Conservation (phyloP, 768 basidiomycete species). For the Auricularia sp. region DNA sequence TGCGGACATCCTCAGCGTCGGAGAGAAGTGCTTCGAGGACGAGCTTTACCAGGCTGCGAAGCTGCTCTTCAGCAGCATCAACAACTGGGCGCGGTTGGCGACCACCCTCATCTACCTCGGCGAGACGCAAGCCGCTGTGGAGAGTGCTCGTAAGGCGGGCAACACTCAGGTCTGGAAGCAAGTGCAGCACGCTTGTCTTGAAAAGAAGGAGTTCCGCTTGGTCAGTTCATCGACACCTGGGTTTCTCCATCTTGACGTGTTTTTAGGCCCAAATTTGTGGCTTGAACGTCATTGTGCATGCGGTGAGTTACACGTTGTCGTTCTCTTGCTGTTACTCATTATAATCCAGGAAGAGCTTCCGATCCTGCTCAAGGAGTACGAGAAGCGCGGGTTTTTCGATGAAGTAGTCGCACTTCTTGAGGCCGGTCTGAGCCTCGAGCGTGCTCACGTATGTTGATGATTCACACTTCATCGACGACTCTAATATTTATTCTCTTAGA, state of each 20-base stretch:
- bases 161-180: constrained; percentile 99
- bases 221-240: constrained; percentile 25
- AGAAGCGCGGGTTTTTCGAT: constrained; percentile 86
- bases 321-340: constrained; percentile 5
- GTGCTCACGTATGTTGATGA: constrained; percentile 62
- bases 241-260: constrained; percentile 3
- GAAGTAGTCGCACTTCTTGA: constrained; percentile 88
- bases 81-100: constrained; percentile 96
- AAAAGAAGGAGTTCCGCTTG: constrained; percentile 93
- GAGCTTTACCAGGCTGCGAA: constrained; percentile 96
- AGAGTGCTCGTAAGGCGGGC: constrained; percentile 98
- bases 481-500: constrained; percentile 26
- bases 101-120: constrained; percentile 97
- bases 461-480: neutral
- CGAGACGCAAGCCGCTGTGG: constrained; percentile 96
- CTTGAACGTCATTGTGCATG: constrained; percentile 94
- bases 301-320: constrained; percentile 24
- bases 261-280: constrained; percentile 91
- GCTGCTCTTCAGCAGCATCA: constrained; percentile 90
- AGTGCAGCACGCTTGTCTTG: constrained; percentile 95
- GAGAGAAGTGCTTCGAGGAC: constrained; percentile 99
- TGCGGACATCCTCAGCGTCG: constrained; percentile 90
- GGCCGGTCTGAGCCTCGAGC: constrained; percentile 90
- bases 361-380: constrained; percentile 71
- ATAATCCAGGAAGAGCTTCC: constrained; percentile 60